These are phyloP conservation scores for Aschersonia sp. DNA, from an alignment of 2,329 filamentous ascomycete species.

Conservation along the genomic window DNA sequence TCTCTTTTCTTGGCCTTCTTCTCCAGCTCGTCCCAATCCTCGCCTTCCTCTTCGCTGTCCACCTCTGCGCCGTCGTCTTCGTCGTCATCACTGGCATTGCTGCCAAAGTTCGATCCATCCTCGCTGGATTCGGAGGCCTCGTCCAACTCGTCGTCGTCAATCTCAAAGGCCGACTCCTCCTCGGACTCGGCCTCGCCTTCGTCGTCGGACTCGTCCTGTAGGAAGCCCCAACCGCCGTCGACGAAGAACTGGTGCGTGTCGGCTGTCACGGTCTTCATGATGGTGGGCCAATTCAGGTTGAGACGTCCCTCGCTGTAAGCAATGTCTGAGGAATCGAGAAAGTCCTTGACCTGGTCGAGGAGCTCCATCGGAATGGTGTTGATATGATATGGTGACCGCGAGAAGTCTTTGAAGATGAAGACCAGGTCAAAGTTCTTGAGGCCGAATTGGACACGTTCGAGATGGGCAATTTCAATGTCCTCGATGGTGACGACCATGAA, in stretches of 20 bases:
- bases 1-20: slow-evolving; percentile 81
- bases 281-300: slow-evolving; percentile 96
- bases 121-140: slow-evolving; percentile 63
- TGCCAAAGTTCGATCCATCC: slow-evolving; percentile 86
- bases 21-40: slow-evolving; percentile 93
- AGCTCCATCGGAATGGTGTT: slow-evolving; percentile 97
- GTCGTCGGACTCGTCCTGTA: slow-evolving; percentile 76
- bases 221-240: slow-evolving; percentile 90
- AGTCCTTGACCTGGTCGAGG: slow-evolving; percentile 91
- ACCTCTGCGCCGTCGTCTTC: slow-evolving; percentile 53
- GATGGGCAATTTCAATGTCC: slow-evolving; percentile 89
- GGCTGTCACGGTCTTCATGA: slow-evolving; percentile 96
- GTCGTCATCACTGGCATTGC: slow-evolving; percentile 66
- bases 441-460: slow-evolving; percentile 92
- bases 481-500: slow-evolving; percentile 93
- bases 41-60: slow-evolving; percentile 57
- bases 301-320: slow-evolving; percentile 87
- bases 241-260: slow-evolving; percentile 92
- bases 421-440: slow-evolving; percentile 99
- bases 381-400: slow-evolving; percentile 78
- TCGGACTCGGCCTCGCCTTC: slow-evolving; percentile 71
- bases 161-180: slow-evolving; percentile 86
- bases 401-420: slow-evolving; percentile 96
- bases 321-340: slow-evolving; percentile 91
- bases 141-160: slow-evolving; percentile 74